Conservation (phyloP, 1,284 basidiomycete genomes). For the Sanghuangporus baumii region DNA sequence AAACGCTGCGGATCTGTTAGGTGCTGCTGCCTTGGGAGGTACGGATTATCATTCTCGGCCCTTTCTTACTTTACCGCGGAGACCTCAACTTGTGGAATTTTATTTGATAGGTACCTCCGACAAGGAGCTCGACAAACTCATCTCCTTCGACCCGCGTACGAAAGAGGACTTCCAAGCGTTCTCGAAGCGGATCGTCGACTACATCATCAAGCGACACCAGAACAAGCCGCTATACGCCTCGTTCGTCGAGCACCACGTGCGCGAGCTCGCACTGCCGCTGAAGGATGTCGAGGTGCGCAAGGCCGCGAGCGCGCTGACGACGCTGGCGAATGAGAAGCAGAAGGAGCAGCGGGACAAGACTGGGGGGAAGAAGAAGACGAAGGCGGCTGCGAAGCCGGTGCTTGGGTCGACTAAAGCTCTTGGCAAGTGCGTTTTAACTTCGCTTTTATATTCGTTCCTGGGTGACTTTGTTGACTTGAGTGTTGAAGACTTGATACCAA, state of each 20-base stretch:
- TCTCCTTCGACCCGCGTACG: constrained; percentile 72
- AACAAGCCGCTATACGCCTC: constrained; percentile 73
- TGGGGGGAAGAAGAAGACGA: constrained; percentile 86
- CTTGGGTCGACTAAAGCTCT: constrained; percentile 67
- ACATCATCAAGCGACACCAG: constrained; percentile 71
- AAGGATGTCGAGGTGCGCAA: constrained; percentile 88
- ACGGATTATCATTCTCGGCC: constrained; percentile 20
- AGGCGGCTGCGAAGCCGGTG: constrained; percentile 61
- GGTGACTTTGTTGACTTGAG: background rate
- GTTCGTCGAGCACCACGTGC: constrained; percentile 80
- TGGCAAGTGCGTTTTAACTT: constrained; percentile 44
- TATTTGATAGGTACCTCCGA: constrained; percentile 40
- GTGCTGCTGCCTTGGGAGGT: constrained; percentile 65
- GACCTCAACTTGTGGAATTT: background rate
- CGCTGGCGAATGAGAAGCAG: constrained; percentile 91
- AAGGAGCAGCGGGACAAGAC: constrained; percentile 81
- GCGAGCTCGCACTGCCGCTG: constrained; percentile 66
- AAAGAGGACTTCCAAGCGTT: constrained; percentile 80
- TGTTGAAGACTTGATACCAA: constrained; percentile 62
- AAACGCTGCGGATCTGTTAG: constrained; percentile 78
- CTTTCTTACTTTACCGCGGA: background rate
- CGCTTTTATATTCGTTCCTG: background rate
- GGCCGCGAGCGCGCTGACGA: constrained; percentile 74
- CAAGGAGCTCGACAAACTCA: constrained; percentile 61
- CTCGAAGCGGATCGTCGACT: constrained; percentile 67